Evolutionary conservation across 768 basidiomycete species (phyloP), one percentile per base, ranked within the genome.

Genomic region (Lactifluus subvellereus): DNA sequence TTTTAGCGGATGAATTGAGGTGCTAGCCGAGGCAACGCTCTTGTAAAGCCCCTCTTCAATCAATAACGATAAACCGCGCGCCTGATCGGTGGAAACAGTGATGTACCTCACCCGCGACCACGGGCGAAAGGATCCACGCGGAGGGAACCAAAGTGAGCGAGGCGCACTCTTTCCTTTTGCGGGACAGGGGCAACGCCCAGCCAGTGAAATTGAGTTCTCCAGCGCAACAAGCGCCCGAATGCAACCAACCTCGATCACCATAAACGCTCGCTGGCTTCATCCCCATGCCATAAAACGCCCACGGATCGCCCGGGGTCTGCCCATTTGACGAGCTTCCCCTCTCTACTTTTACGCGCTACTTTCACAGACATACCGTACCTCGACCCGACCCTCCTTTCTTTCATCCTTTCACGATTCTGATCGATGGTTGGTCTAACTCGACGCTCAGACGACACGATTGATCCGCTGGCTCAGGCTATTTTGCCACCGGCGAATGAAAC

Each of bases 401-500:
- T 43, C 18, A 1, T 27, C 53, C 27, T 13, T 30, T 32, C 35
- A 8, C 53, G 27, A 48, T 48, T 30, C 30, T 43, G 50, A 51
- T 52, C 45, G 10, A 63, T 63, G 62, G n/a, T 59, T 37, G 22
- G 20, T 7, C 30, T 45, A 3, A 38, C 35, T 40, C 37, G 60
- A 20, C 45, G 7, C 27, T 54, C 62, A 14, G 57, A 58, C 1
- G 52, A 54, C 5, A 42, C 38, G n/a, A 3, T 11, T 16, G 62
- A 49, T 38, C 62, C 62, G 22, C 52, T 63, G 3, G 30, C 52
- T 37, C 45, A 8, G 4, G 57, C 32, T 1, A 45, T 63, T 33
- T 38, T 47, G 1, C 62, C 57, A 1, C 62, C 62, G 0, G 7
- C 20, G 5, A 13, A 16, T 7, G 62, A 63, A 61, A 71, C 71